Evolutionary conservation across 192 early-diverging fungal genomes (phyloP).

Genomic region (Gamsiella multidivaricata): DNA sequence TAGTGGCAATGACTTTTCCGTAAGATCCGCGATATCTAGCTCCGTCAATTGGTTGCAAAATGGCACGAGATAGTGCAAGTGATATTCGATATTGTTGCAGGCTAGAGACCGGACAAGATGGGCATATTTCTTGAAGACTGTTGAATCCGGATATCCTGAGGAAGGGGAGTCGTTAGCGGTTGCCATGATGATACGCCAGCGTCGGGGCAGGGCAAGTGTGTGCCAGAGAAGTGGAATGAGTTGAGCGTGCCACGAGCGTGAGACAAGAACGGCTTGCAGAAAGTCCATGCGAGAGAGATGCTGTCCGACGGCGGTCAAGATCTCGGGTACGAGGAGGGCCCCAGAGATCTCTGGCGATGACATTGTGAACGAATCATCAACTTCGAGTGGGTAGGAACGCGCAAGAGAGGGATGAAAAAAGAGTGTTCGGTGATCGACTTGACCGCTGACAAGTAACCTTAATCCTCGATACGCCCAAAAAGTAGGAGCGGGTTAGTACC

Average conservation of each 20-base stretch:
- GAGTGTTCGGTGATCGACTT: too few species aligned
- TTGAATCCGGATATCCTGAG: slow-evolving; percentile 3
- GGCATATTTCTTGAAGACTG: slow-evolving; percentile 7
- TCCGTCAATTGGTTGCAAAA: slow-evolving; percentile 11
- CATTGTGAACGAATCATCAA: neutral
- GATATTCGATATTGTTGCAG: slow-evolving; percentile 18
- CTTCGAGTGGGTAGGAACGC: neutral
- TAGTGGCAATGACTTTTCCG: slow-evolving; percentile 6
- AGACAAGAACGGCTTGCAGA: slow-evolving; percentile 8
- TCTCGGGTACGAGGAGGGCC: slow-evolving; percentile 11
- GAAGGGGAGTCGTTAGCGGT: neutral
- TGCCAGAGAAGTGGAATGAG: slow-evolving; percentile 21
- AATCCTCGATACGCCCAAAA: too few species aligned
- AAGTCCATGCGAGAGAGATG: slow-evolving; percentile 20
- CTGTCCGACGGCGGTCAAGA: neutral
- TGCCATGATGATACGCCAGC: slow-evolving; percentile 6
- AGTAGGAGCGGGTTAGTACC: too few species aligned
- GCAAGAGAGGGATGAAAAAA: neutral
- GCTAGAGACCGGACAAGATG: slow-evolving; percentile 20
- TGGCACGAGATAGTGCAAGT: slow-evolving; percentile 16
- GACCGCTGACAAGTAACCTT: too few species aligned
- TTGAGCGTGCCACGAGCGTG: slow-evolving; percentile 9
- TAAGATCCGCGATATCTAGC: slow-evolving; percentile 11
- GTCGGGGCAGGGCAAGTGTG: slow-evolving; percentile 14
- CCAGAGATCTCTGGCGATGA: neutral